Percentiles rank a stretch among this genome's conserved stretches.
Conservation (phyloP, 2,329 filamentous ascomycete species). For the Capronia americana region DNA sequence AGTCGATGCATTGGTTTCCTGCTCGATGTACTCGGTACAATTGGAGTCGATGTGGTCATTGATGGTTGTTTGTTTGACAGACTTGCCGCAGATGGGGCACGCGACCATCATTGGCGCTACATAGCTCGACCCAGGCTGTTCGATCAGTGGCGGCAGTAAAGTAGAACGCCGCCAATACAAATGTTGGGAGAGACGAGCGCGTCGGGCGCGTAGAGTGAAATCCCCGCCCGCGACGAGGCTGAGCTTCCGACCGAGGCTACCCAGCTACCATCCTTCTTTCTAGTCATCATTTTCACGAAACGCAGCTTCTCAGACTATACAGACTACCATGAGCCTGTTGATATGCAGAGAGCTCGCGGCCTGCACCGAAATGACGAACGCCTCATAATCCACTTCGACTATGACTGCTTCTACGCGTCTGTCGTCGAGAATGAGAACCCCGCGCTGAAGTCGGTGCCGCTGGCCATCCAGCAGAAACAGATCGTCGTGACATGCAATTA, state of each 20-base stretch:
- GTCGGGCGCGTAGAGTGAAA: neutral
- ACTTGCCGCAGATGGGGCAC: slow-evolving; percentile 81
- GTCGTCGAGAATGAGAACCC: slow-evolving; percentile 85
- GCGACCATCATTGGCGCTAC: slow-evolving; percentile 59
- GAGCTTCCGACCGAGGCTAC: neutral
- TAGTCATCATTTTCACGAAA: neutral
- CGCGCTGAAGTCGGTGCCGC: slow-evolving; percentile 70
- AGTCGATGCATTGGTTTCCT: slow-evolving; percentile 45
- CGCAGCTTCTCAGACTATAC: neutral
- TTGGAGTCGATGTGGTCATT: slow-evolving; percentile 89
- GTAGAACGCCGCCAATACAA: neutral
- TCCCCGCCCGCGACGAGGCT: slow-evolving; percentile 3
- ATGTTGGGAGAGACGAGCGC: neutral
- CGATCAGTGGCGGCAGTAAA: neutral
- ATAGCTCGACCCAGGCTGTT: slow-evolving; percentile 7
- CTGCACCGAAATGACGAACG: slow-evolving; percentile 64
- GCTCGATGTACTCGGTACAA: slow-evolving; percentile 69
- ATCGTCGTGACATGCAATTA: slow-evolving; percentile 96
- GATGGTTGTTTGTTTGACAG: slow-evolving; percentile 75
- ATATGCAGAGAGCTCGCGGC: slow-evolving; percentile 43
- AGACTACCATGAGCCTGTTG: slow-evolving; percentile 29
- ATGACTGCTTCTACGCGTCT: slow-evolving; percentile 87
- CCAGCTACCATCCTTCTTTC: neutral
- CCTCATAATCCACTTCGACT: slow-evolving; percentile 77
- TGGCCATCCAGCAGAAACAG: slow-evolving; percentile 91